phyloP scores from a whole-genome alignment of 2,329 filamentous ascomycete species.

The Calonectria ilicicola region DNA sequence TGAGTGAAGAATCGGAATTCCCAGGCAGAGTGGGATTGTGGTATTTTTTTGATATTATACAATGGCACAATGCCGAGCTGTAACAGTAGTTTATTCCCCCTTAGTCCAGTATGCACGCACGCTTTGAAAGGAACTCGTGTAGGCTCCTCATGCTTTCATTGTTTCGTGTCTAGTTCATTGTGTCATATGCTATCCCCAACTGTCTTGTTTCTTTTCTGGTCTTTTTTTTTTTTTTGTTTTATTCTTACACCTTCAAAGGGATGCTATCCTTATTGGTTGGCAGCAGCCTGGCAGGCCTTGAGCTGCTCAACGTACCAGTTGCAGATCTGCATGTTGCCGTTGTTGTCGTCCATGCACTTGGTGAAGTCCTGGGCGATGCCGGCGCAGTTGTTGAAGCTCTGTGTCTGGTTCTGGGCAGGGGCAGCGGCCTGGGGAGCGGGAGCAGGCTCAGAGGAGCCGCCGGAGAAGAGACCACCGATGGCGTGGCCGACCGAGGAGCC shows the following conservation, averaged over 20 bases:
- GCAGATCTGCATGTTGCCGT: constrained; percentile 95
- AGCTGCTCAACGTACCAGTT: constrained; percentile 99
- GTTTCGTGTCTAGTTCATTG: constrained; percentile 9
- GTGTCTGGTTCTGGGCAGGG: constrained; percentile 64
- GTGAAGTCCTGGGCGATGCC: constrained; percentile 88
- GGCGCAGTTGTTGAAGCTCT: constrained; percentile 75
- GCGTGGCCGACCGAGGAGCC: constrained; percentile 96
- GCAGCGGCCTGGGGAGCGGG: constrained; percentile 63
- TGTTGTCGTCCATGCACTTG: constrained; percentile 95
- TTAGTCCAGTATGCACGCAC: constrained; percentile 37
- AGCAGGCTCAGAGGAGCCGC: constrained; percentile 70
- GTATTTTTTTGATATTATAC: constrained; percentile 45
- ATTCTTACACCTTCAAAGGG: constrained; percentile 4
- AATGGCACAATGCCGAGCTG: constrained; percentile 40
- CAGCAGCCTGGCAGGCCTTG: constrained; percentile 86
- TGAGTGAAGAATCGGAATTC: constrained; percentile 16
- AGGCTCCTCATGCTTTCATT: constrained; percentile 30
- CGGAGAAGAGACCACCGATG: constrained; percentile 88
- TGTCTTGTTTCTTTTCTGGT: too few species aligned
- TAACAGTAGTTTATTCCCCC: constrained; percentile 35
- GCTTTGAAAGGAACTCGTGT: constrained; percentile 31
- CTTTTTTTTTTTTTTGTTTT: constrained; percentile 10
- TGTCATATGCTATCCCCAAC: constrained; percentile 4
- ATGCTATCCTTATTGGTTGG: constrained; percentile 68
- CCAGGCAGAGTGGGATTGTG: constrained; percentile 42